Evolutionary conservation across 495 filamentous ascomycete species (phyloP).

Genomic region (Pseudevernia furfuracea): DNA sequence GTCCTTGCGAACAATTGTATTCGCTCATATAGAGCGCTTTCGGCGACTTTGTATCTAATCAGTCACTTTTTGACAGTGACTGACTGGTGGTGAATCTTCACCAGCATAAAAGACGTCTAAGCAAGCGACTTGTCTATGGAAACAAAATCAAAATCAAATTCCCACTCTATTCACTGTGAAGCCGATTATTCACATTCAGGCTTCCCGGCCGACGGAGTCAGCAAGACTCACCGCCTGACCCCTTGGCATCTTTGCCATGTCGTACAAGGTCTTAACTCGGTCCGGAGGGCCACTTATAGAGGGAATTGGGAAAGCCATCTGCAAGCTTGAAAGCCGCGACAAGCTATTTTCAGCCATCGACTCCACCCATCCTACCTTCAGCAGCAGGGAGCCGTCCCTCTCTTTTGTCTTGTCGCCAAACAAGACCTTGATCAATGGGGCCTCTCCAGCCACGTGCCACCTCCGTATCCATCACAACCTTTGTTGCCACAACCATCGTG

Average conservation of each 20-base stretch:
- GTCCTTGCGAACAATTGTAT: neutral
- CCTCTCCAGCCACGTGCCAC: neutral
- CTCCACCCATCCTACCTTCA: neutral
- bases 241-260: neutral
- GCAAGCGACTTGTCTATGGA: neutral
- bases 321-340: neutral
- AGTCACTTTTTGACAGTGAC: neutral
- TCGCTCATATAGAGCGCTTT: neutral
- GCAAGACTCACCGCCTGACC: neutral
- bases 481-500: neutral
- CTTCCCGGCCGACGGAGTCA: neutral
- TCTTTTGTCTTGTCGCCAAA: neutral
- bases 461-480: neutral
- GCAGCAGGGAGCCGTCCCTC: constrained; percentile 1
- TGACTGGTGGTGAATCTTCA: no score
- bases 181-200: neutral
- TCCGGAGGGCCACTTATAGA: neutral
- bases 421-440: neutral
- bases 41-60: neutral
- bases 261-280: neutral
- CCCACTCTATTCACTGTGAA: neutral
- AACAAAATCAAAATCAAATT: no score
- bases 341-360: neutral
- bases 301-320: neutral
- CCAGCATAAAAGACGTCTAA: neutral